Evolutionary conservation across 139 green algal species (phyloP), one percentile per base, ranked within the genome.

Genomic region (Chlorella sp.): DNA sequence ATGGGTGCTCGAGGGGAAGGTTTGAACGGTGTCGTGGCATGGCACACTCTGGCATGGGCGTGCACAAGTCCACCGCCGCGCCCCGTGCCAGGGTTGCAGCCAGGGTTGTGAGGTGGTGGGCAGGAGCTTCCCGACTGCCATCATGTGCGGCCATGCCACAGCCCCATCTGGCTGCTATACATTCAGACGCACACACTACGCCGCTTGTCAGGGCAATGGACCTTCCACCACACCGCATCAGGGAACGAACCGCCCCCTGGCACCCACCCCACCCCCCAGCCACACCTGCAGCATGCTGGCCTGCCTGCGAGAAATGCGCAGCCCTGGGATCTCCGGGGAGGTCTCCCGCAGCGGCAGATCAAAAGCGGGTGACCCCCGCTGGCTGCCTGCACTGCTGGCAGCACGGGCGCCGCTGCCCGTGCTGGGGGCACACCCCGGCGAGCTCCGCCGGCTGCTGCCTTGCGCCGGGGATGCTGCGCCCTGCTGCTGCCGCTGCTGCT

Each of bases 221-320:
- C n/a, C n/a, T n/a, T n/a, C n/a, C n/a, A n/a, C n/a, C n/a, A n/a
- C n/a, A n/a, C n/a, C n/a, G n/a, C n/a, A n/a, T n/a, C n/a, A n/a
- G n/a, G n/a, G n/a, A n/a, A n/a, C n/a, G n/a, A n/a, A n/a, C n/a
- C n/a, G 48, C 48, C 48, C 48, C 48, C 48, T 16, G 48, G 48
- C 48, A 57, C 48, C 48, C 48, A 57, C 48, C 48, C 48, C 64
- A 73, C 64, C 21, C 64, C 64, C 15, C 64, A 73, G 24, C 64
- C 61, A 4, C 28, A 88, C 84, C 84, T 88, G 84, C 68, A 88
- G 68, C 37, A 81, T 28, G 64, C 57, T 40, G 12, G 84, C 84
- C 39, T 88, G 66, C n/a, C 71, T 66, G 64, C 42, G 84, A 9
- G 84, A 68, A 37, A 88, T 66, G 84, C 71, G 34, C 39, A 88